phyloP scores from a whole-genome alignment of 345 rosid genomes.

The Citrus australasica region DNA sequence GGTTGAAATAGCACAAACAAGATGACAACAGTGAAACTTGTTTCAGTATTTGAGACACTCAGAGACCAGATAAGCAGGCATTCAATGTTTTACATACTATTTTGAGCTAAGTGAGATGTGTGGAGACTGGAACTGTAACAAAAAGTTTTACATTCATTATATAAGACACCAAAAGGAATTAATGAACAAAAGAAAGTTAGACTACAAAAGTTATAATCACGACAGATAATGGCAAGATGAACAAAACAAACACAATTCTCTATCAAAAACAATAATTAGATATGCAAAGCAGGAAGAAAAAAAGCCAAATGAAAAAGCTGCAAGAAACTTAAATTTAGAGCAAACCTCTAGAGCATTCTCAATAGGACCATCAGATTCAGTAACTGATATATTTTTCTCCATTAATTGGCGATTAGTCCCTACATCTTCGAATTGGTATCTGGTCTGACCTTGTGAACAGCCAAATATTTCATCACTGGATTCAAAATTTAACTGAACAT shows the following conservation, averaged over 20 bases:
- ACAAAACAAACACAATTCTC: neutral
- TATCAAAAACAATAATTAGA: neutral
- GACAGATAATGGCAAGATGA: neutral
- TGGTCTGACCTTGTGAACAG: constrained; percentile 31
- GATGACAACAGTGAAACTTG: neutral
- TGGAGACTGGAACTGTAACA: neutral
- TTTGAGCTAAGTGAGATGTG: neutral
- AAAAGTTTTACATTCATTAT: neutral
- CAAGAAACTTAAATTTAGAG: constrained; percentile 1
- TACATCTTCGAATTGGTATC: constrained; percentile 33
- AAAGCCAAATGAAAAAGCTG: neutral
- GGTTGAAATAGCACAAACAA: neutral
- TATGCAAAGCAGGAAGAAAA: neutral
- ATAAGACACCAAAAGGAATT: neutral
- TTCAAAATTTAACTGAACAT: constrained; percentile 45
- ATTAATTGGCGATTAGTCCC: constrained; percentile 30
- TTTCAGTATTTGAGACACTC: neutral
- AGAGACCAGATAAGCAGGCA: too few relatives aligned
- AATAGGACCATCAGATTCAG: constrained; percentile 38
- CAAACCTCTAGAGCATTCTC: constrained; percentile 52
- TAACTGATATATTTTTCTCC: constrained; percentile 42
- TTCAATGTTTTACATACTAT: neutral
- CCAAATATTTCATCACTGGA: constrained; percentile 48
- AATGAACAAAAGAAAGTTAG: neutral
- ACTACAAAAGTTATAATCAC: neutral